Evolutionary conservation across 768 basidiomycete species (phyloP), one percentile per base, ranked within the genome.

Genomic region (Leccinum imitatum): DNA sequence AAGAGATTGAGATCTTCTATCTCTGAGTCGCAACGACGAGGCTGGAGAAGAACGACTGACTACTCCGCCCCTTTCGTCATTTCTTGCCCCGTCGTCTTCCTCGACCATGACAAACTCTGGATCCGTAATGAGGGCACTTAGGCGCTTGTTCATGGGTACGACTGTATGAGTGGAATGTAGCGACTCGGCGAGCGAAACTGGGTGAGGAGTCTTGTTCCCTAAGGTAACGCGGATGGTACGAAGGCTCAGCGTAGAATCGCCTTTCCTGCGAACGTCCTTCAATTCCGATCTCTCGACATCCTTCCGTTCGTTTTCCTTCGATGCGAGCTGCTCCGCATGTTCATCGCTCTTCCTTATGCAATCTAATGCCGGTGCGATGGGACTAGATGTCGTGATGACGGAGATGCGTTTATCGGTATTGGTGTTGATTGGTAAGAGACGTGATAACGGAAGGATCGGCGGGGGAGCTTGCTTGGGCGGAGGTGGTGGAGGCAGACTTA

Each of bases 241-340:
- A 69, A 87, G 85, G 67, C 88, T 87, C 69, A 87, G 84, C n/a
- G 89, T 91, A 6, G 90, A 86, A 72, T 93, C 90, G 65, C 90
- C 91, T 75, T 89, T 90, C 67, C 90, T 77, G 87, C 90, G 89
- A 33, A 80, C 78, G 63, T 92, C 90, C 76, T 87, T 91, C 67
- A 70, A 71, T 50, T 82, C 80, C 47, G 60, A 66, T 69, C 75
- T 65, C 50, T 73, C 75, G 27, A 64, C 58, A 30, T 75, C 74
- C 53, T 66, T 77, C 65, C 61, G 64, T 48, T 67, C 68, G 44
- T 60, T 69, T 63, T 68, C 71, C 60, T 67, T 69, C 33, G 55
- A 59, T 55, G 57, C 54, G 3, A 59, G 14, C 31, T 61, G 65
- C 17, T 69, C 72, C 58, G 48, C 63, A 62, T 63, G 63, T 60